phyloP scores from a whole-genome alignment of 257 asterid genomes.

The Solanum gandarillasii region DNA sequence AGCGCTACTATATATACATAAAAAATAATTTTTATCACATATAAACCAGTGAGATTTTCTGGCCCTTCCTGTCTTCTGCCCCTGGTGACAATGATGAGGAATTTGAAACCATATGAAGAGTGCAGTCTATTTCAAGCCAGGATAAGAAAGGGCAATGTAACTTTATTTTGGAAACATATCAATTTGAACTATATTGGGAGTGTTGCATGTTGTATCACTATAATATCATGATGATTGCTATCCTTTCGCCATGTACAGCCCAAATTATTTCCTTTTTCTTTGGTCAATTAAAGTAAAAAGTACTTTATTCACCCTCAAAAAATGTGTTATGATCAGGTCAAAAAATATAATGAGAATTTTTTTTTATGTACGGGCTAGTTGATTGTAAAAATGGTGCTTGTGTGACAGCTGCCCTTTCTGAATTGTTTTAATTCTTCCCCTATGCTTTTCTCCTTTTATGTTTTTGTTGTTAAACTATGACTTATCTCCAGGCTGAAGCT shows the following conservation, averaged over 20 bases:
- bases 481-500: constrained; percentile 56
- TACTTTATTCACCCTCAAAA: background rate
- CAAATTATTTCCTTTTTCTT: background rate
- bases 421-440: background rate
- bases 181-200: background rate
- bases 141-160: background rate
- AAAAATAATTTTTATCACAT: background rate
- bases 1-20: background rate
- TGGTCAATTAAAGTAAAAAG: background rate
- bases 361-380: background rate
- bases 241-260: background rate
- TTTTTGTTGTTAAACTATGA: background rate
- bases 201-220: background rate
- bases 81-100: background rate
- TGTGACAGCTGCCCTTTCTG: background rate
- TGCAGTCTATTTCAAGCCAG: background rate
- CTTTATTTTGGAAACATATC: background rate
- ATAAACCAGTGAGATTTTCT: background rate
- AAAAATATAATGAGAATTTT: background rate
- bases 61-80: background rate
- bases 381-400: background rate
- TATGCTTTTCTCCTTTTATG: background rate
- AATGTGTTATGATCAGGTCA: background rate
- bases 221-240: background rate
- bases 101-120: background rate